Evolutionary conservation across 768 basidiomycete species (phyloP).

Genomic region (Albatrellus ellisii): DNA sequence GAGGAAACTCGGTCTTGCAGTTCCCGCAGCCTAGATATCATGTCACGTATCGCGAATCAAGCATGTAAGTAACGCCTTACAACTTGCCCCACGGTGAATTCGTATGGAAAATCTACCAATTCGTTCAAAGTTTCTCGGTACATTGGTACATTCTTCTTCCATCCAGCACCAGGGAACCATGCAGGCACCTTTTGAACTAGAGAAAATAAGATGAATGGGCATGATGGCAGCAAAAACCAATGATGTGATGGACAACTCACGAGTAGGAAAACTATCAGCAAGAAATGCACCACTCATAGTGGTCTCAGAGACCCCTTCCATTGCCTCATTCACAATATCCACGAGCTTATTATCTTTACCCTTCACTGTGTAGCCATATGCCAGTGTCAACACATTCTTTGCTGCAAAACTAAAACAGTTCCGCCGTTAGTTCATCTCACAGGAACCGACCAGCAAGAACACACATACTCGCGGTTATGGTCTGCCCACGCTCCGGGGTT

Average conservation of each 20-base stretch:
- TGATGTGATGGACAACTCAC: conserved; percentile 3
- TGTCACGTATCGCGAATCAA: too few relatives aligned
- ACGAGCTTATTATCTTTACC: conserved; percentile 12
- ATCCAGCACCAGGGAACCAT: neutral
- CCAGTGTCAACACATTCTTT: conserved; percentile 12
- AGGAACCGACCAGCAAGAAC: neutral
- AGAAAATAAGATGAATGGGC: neutral
- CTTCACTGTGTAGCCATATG: conserved; percentile 13
- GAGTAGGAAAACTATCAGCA: conserved; percentile 10
- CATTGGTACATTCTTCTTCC: conserved; percentile 8
- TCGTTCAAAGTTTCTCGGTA: conserved; percentile 11
- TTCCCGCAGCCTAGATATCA: conserved; percentile 10
- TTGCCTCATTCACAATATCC: conserved; percentile 14
- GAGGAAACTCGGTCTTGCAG: conserved; percentile 10
- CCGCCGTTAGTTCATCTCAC: neutral
- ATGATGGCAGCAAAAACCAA: neutral
- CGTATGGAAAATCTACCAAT: conserved; percentile 10
- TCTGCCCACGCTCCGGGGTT: conserved; percentile 8
- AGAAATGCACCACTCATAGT: conserved; percentile 5
- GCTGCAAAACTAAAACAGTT: conserved; percentile 2
- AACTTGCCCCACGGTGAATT: conserved; percentile 11
- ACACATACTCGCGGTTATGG: neutral
- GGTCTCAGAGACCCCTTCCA: conserved; percentile 11
- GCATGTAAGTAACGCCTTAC: neutral
- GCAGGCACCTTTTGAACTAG: neutral